These are phyloP conservation scores for Saccharomyces mikatae DNA, from an alignment of 805 yeast species.

Conservation along the genomic window DNA sequence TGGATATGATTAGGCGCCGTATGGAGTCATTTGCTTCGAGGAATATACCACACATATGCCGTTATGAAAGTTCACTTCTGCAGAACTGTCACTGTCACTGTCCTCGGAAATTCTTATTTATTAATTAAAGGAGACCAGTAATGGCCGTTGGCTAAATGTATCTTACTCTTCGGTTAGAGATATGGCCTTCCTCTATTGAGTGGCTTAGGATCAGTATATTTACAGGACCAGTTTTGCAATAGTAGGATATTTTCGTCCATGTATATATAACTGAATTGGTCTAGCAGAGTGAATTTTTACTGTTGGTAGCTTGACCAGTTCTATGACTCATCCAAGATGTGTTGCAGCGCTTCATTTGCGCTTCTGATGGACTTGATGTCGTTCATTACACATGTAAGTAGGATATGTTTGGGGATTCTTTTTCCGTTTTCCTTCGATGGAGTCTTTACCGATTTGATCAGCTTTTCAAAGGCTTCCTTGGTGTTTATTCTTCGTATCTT, in stretches of 20 bases:
- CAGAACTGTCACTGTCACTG: neutral
- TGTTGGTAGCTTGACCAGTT: neutral
- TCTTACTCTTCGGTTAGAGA: neutral
- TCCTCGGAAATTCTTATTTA: neutral
- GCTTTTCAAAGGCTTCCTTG: slow-evolving; percentile 23
- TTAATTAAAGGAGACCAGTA: neutral
- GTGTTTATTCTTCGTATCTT: slow-evolving; percentile 26
- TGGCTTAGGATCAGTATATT: neutral
- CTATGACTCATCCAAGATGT: neutral
- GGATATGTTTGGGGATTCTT: slow-evolving; percentile 28
- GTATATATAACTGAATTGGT: neutral
- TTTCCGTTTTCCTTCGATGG: slow-evolving; percentile 15
- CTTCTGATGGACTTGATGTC: slow-evolving; percentile 22
- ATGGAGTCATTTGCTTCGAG: no score
- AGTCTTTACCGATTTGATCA: slow-evolving; percentile 18
- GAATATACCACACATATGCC: no score
- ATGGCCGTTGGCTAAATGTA: neutral
- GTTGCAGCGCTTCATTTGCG: slow-evolving; percentile 25
- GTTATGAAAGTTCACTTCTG: no score
- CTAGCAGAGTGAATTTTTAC: neutral
- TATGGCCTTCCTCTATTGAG: neutral
- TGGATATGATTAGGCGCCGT: no score
- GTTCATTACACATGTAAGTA: slow-evolving; percentile 24
- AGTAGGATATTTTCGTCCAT: neutral
- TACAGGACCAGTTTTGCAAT: neutral